Evolutionary conservation across 371 early-diverging fungal genomes (phyloP).

Genomic region (Polyrhizophydium stewartii): DNA sequence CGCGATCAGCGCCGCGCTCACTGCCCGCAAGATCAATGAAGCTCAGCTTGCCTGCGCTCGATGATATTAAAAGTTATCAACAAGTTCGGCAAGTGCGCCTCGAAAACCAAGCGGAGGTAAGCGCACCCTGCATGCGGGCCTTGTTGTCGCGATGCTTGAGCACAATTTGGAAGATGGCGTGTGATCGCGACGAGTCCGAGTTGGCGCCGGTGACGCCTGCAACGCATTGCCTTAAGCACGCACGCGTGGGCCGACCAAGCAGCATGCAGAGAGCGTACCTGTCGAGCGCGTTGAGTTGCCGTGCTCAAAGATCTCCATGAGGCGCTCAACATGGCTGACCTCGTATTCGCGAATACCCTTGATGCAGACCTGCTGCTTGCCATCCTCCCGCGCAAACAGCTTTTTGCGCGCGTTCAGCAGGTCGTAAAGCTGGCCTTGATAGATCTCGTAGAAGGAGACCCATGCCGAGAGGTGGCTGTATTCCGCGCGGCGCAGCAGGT

Average conservation of each 20-base stretch:
- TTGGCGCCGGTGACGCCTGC: conserved; percentile 92
- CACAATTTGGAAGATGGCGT: conserved; percentile 94
- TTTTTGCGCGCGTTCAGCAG: conserved; percentile 80
- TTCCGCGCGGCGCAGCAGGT: conserved; percentile 39
- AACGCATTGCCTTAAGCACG: background rate
- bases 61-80: background rate
- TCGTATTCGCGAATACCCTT: conserved; percentile 77
- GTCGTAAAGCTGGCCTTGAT: conserved; percentile 95
- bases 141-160: conserved; percentile 63
- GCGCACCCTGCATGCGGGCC: conserved; percentile 42
- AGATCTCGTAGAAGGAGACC: conserved; percentile 96
- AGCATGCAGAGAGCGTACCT: conserved; percentile 46
- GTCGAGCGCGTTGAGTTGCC: conserved; percentile 86
- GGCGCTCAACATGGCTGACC: conserved; percentile 67
- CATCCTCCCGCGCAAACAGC: conserved; percentile 92
- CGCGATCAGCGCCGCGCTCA: conserved; percentile 98
- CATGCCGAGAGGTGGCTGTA: conserved; percentile 71
- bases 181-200: conserved; percentile 93
- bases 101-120: background rate
- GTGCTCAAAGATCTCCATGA: conserved; percentile 86
- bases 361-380: conserved; percentile 90
- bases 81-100: no score
- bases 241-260: background rate
- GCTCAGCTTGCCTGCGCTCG: conserved; percentile 83
- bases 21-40: conserved; percentile 99